Base-by-base conservation (phyloP, 2,329 filamentous ascomycete genomes). In the Sarocladium brachiariae region DNA sequence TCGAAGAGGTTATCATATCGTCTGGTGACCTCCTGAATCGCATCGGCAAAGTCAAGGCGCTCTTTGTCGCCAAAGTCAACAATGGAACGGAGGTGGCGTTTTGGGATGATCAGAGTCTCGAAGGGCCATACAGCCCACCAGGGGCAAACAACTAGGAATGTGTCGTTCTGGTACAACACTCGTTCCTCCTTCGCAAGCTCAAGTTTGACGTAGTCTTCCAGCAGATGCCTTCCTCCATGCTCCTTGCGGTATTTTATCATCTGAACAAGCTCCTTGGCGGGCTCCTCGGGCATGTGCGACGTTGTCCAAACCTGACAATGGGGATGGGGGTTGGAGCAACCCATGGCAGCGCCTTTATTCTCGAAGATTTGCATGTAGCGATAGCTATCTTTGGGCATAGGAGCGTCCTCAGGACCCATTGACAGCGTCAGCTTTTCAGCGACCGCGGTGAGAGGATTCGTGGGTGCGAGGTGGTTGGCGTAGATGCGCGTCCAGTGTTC, bases 81-180 rank as follows among this genome's bases (percentile, higher is more conserved):
- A 41, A 99, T 76, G 1, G 87, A 86, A 37, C 90, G 83, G 57
- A 91, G 86, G 65, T 96, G 91, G 54, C 82, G 75, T 71, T 89
- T 95, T 54, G 88, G 82, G 25, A 96, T 75, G 53, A 99, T 79
- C 74, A 99, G 86, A 43, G 92, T 86, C 73, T 99, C 93, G 55
- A 96, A 99, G 0, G 93, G 93, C 93, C 93, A 99, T 16, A 89
- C 78, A 1, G 89, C 93, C 93, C 93, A 99, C 90, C 93, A 99
- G 0, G 93, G 93, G 61, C 91, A 96, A 14, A 97, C 80, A 0
- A 91, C 85, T 37, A 96, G 72, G 66, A 97, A 99, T 1, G 76
- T 76, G 10, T 80, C 79, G 64, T 99, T 99, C 65, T 95, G 84
- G 64, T 87, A 96, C 0, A 99, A 87, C 8, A 95, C 78, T 10